phyloP scores from a whole-genome alignment of 2,329 filamentous ascomycete genomes.

The Ophiostoma sp. region DNA sequence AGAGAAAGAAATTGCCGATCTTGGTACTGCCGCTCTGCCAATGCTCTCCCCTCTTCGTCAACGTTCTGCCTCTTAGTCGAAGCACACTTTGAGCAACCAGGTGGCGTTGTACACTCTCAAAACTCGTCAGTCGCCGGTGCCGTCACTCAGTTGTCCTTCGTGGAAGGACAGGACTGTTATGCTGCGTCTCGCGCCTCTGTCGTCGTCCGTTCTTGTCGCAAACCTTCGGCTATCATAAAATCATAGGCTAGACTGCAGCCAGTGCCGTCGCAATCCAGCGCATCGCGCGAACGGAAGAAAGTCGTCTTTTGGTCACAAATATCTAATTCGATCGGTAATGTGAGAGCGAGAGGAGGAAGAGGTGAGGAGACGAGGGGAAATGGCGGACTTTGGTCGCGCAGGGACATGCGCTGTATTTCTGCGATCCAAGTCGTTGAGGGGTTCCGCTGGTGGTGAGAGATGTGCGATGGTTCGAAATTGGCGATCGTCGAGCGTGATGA shows the following conservation, averaged over 20 bases:
- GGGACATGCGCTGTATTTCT: neutral
- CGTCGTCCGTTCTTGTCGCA: constrained; percentile 1
- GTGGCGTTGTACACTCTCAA: neutral
- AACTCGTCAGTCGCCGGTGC: neutral
- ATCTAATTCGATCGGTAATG: neutral
- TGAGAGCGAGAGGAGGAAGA: neutral
- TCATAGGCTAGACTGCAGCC: constrained; percentile 19
- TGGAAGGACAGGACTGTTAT: neutral
- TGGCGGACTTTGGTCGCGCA: neutral
- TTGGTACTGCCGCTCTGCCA: neutral
- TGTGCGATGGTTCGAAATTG: neutral
- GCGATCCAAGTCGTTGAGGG: neutral
- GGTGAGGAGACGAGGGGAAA: neutral
- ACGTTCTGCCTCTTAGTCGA: neutral
- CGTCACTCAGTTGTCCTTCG: neutral
- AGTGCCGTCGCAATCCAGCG: constrained; percentile 26
- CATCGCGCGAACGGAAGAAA: constrained; percentile 24
- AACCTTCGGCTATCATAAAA: constrained; percentile 9
- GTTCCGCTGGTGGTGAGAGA: neutral
- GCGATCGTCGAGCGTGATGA: neutral
- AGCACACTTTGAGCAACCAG: neutral
- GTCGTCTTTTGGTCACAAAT: neutral
- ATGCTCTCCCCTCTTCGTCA: neutral
- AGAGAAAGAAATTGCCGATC: neutral
- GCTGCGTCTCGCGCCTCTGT: neutral